Conservation (phyloP, 2,329 filamentous ascomycete genomes). For the Chaetomiaceae sp. region DNA sequence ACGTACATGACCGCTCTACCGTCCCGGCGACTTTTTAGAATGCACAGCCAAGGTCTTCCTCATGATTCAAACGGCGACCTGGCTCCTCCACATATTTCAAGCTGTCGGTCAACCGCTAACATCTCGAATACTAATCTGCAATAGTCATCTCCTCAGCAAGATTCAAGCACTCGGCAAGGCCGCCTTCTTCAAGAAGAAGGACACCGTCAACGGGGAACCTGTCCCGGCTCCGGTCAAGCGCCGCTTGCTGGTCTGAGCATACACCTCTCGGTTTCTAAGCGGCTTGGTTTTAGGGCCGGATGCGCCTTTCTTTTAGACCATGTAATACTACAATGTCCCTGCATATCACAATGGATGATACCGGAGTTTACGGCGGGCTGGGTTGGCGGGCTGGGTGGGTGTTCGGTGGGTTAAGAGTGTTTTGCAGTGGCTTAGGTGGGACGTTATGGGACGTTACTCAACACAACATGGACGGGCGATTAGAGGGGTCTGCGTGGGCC, state of each 20-base stretch:
- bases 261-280: too few species aligned
- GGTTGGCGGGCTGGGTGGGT: neutral
- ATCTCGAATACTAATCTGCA: conserved; percentile 31
- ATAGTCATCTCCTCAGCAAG: conserved; percentile 53
- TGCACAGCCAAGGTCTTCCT: conserved; percentile 16
- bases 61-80: neutral
- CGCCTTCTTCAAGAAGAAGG: conserved; percentile 32
- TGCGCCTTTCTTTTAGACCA: neutral
- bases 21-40: neutral
- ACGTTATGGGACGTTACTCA: neutral
- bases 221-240: conserved; percentile 45
- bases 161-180: conserved; percentile 45
- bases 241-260: conserved; percentile 37
- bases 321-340: conserved; percentile 1
- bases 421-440: neutral
- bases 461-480: neutral
- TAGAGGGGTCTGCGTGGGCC: neutral
- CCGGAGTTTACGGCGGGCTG: neutral
- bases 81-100: neutral
- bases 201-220: conserved; percentile 31
- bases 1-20: neutral
- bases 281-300: neutral
- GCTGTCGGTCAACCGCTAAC: neutral
- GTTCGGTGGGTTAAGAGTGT: neutral
- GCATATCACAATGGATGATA: neutral